Percentiles rank a stretch among this genome's conserved stretches.
Evolutionary conservation across 1,139 yeast genomes (phyloP).

Genomic region (Protomyces macrosporus): DNA sequence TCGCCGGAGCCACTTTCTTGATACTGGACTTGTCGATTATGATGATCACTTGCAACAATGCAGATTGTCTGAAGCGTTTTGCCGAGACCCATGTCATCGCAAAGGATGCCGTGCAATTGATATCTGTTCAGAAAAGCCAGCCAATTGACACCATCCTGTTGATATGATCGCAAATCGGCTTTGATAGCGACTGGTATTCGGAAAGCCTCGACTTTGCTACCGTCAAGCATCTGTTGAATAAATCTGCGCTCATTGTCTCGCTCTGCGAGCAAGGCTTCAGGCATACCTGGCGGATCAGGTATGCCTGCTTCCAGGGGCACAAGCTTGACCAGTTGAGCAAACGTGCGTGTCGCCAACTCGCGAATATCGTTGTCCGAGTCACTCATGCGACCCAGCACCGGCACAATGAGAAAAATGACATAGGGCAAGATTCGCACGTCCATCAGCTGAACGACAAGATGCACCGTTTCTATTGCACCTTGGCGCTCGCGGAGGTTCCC

Average conservation of each 20-base stretch:
- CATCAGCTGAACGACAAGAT: constrained; percentile 79
- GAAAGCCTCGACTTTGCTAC: constrained; percentile 83
- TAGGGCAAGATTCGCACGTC: constrained; percentile 87
- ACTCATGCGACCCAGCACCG: constrained; percentile 96
- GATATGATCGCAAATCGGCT: constrained; percentile 90
- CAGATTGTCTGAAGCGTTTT: constrained; percentile 96
- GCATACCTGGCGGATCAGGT: constrained; percentile 92
- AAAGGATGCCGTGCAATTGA: constrained; percentile 89
- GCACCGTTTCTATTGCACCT: constrained; percentile 89
- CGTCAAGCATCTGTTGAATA: constrained; percentile 97
- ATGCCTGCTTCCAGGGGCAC: constrained; percentile 95
- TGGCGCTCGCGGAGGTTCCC: constrained; percentile 74
- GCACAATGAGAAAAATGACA: constrained; percentile 90
- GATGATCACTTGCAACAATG: constrained; percentile 93
- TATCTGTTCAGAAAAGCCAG: constrained; percentile 89
- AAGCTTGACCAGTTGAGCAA: constrained; percentile 89
- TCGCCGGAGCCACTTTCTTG: constrained; percentile 57
- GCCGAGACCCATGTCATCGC: constrained; percentile 99
- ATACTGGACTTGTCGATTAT: constrained; percentile 68
- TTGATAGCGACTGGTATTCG: constrained; percentile 84
- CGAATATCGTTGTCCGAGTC: constrained; percentile 89
- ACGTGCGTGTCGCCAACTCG: constrained; percentile 85
- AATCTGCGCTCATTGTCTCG: constrained; percentile 93
- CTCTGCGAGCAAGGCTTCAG: constrained; percentile 73
- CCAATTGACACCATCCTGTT: constrained; percentile 99